Evolutionary conservation across 768 basidiomycete genomes (phyloP).

Genomic region (Naganishia vaughanmartiniae): DNA sequence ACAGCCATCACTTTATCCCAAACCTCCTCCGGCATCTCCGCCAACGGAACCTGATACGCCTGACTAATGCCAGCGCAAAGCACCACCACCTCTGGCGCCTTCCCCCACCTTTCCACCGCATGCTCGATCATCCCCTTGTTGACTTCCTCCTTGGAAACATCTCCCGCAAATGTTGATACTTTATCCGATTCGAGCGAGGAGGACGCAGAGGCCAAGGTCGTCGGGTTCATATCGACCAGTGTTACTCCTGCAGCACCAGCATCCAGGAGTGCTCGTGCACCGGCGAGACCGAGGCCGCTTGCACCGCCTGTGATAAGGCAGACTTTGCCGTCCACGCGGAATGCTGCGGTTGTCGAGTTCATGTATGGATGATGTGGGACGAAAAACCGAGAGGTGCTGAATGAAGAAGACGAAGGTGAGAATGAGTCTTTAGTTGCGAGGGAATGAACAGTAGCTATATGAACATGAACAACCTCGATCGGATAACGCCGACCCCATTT

Average conservation of each 20-base stretch:
- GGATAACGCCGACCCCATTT: neutral
- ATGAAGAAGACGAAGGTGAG: neutral
- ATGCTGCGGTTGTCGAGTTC: conserved; percentile 16
- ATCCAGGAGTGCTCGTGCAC: conserved; percentile 19
- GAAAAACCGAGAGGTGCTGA: neutral
- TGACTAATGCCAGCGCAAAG: conserved; percentile 22
- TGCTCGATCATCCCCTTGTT: conserved; percentile 13
- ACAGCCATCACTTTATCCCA: conserved; percentile 25
- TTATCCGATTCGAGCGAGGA: neutral
- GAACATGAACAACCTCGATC: no score
- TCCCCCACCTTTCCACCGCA: conserved; percentile 7
- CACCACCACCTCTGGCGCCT: conserved; percentile 21
- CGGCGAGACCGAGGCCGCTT: conserved; percentile 22
- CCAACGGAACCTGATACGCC: conserved; percentile 17
- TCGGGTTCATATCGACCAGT: conserved; percentile 18
- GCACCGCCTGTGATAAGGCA: conserved; percentile 23
- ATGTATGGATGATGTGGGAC: neutral
- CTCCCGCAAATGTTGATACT: neutral
- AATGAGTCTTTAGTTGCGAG: no score
- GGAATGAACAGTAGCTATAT: no score
- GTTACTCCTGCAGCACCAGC: conserved; percentile 20
- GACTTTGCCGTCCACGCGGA: conserved; percentile 24
- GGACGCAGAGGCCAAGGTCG: neutral
- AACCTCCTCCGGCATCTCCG: conserved; percentile 23
- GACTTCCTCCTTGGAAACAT: conserved; percentile 5